A percentile compares a stretch with the other conserved stretches of the same genome.
These are phyloP conservation scores for Kokia cookei DNA, from an alignment of 441 rosid species.

Conservation along the genomic window DNA sequence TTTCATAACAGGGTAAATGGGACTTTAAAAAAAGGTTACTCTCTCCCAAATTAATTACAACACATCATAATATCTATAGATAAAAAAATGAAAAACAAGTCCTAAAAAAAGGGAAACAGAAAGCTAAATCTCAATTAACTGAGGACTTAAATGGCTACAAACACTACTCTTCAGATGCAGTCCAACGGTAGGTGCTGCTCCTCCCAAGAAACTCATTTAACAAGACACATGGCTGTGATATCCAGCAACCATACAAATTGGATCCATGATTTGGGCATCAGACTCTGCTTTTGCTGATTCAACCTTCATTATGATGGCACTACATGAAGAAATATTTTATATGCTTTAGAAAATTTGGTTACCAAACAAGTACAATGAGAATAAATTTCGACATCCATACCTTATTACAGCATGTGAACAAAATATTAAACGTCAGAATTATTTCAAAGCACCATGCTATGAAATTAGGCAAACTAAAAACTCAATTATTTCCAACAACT, in stretches of 20 bases:
- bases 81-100: neutral
- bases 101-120: neutral
- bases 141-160: neutral
- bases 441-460: neutral
- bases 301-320: constrained; percentile 34
- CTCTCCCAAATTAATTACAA: neutral
- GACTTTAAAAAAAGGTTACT: neutral
- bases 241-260: neutral
- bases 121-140: neutral
- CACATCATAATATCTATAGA: neutral
- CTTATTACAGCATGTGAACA: neutral
- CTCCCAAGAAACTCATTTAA: neutral
- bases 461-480: neutral
- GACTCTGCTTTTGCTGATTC: neutral
- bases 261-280: neutral
- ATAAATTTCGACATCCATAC: neutral
- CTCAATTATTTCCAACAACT: neutral
- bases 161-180: neutral
- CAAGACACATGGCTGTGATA: neutral
- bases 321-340: constrained; percentile 9
- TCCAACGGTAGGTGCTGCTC: neutral
- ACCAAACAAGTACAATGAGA: neutral
- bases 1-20: neutral
- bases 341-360: neutral
- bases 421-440: too few relatives aligned